Percentiles rank a stretch among this genome's conserved stretches.
Conservation (phyloP, 805 yeast species). For the Wickerhamomyces bovis region DNA sequence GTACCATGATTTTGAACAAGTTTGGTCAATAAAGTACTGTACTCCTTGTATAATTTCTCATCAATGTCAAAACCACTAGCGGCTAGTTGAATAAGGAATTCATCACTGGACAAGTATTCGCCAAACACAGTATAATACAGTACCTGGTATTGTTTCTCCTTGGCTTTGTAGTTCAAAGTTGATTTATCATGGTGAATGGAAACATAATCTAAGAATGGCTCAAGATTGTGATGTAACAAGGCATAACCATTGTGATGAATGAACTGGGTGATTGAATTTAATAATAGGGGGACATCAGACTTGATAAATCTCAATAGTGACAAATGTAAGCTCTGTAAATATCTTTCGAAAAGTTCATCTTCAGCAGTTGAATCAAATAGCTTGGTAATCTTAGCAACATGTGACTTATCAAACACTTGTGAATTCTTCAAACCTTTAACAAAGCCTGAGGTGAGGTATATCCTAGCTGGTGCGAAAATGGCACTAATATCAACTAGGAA, state of each 20-base stretch:
- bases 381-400: slow-evolving; percentile 26
- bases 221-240: slow-evolving; percentile 30
- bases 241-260: slow-evolving; percentile 27
- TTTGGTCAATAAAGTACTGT: slow-evolving; percentile 22
- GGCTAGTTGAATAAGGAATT: slow-evolving; percentile 26
- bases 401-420: slow-evolving; percentile 19
- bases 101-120: slow-evolving; percentile 7
- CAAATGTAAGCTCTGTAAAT: slow-evolving; percentile 47
- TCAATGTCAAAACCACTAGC: slow-evolving; percentile 11
- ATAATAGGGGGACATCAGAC: slow-evolving; percentile 17
- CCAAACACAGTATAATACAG: slow-evolving; percentile 23
- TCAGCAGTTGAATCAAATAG: slow-evolving; percentile 37
- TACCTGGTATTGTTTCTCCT: slow-evolving; percentile 20
- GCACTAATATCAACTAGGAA: slow-evolving; percentile 43
- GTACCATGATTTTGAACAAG: slow-evolving; percentile 19
- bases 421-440: slow-evolving; percentile 39
- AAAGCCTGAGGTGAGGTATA: slow-evolving; percentile 54
- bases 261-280: slow-evolving; percentile 17
- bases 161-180: background rate
- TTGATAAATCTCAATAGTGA: slow-evolving; percentile 37
- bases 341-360: slow-evolving; percentile 45
- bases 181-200: slow-evolving; percentile 14
- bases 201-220: slow-evolving; percentile 34
- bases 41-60: slow-evolving; percentile 6
- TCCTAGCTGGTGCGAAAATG: slow-evolving; percentile 65